Evolutionary conservation across 148 eudicot species (phyloP).

Genomic region (Cornus controversa): DNA sequence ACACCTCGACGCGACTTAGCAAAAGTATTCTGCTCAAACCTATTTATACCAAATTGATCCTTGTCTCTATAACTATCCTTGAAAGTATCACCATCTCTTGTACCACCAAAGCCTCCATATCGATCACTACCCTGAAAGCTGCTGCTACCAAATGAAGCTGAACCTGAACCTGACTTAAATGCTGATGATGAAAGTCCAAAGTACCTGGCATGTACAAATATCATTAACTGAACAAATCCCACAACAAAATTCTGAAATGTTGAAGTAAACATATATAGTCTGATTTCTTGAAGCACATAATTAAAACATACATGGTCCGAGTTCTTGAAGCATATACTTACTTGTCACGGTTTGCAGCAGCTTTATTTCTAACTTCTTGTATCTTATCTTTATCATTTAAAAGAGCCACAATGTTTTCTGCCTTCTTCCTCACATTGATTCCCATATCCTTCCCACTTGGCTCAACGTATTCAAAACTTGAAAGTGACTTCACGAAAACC

Average conservation of each 20-base stretch:
- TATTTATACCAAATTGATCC: conserved; percentile 58
- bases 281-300: no score
- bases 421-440: conserved; percentile 95
- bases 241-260: background rate
- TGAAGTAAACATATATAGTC: background rate
- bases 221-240: background rate
- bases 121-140: conserved; percentile 49
- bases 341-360: conserved; percentile 91
- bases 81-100: conserved; percentile 52
- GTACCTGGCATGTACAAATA: conserved; percentile 46
- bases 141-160: conserved; percentile 60
- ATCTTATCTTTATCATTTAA: conserved; percentile 87
- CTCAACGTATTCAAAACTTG: conserved; percentile 84
- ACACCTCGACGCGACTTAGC: conserved; percentile 48
- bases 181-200: conserved; percentile 90
- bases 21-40: conserved; percentile 52
- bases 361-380: conserved; percentile 87
- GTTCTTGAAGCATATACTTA: conserved; percentile 39
- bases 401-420: conserved; percentile 81
- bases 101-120: conserved; percentile 76
- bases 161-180: conserved; percentile 73
- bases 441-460: conserved; percentile 93
- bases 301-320: background rate
- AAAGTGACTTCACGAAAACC: conserved; percentile 52
- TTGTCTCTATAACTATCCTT: conserved; percentile 47